phyloP scores from a whole-genome alignment of 2,329 filamentous ascomycete genomes.

The Emydomyces testavorans region DNA sequence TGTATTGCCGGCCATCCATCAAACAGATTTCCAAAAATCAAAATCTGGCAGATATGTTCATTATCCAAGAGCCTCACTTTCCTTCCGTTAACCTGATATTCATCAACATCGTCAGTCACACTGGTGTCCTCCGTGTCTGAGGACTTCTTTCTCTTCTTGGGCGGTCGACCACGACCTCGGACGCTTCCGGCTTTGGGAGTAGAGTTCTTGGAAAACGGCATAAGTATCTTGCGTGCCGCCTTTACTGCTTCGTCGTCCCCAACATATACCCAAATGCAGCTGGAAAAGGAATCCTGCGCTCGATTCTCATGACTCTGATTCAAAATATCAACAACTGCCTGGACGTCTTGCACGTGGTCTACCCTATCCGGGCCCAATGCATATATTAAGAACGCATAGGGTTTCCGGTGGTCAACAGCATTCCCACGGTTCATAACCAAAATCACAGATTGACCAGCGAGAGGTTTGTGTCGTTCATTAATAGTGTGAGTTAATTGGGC shows the following conservation, averaged over 20 bases:
- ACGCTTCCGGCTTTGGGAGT: background rate
- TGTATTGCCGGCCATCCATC: slow-evolving; percentile 37
- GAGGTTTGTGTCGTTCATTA: slow-evolving; percentile 47
- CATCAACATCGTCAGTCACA: slow-evolving; percentile 22
- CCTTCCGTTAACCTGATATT: slow-evolving; percentile 34
- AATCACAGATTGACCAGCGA: slow-evolving; percentile 56
- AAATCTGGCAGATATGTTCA: slow-evolving; percentile 81
- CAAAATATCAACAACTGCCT: slow-evolving; percentile 50
- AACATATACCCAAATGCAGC: slow-evolving; percentile 48
- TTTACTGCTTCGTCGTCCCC: slow-evolving; percentile 51
- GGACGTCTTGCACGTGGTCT: slow-evolving; percentile 51
- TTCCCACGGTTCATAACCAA: slow-evolving; percentile 57
- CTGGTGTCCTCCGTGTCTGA: slow-evolving; percentile 28
- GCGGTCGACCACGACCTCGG: slow-evolving; percentile 14
- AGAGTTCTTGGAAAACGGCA: background rate
- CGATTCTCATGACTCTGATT: slow-evolving; percentile 26
- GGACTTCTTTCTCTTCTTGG: slow-evolving; percentile 37
- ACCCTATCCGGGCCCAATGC: slow-evolving; percentile 62
- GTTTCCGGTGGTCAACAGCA: slow-evolving; percentile 52
- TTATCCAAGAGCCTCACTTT: slow-evolving; percentile 61
- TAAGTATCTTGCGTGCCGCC: slow-evolving; percentile 33
- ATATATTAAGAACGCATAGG: slow-evolving; percentile 69
- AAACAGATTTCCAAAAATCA: slow-evolving; percentile 72
- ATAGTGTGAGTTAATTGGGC: slow-evolving; percentile 50
- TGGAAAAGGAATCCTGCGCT: background rate